Percentiles rank a stretch among this genome's conserved stretches.
Evolutionary conservation across 805 yeast species (phyloP).

Genomic region (Tetrapisispora arboricola): DNA sequence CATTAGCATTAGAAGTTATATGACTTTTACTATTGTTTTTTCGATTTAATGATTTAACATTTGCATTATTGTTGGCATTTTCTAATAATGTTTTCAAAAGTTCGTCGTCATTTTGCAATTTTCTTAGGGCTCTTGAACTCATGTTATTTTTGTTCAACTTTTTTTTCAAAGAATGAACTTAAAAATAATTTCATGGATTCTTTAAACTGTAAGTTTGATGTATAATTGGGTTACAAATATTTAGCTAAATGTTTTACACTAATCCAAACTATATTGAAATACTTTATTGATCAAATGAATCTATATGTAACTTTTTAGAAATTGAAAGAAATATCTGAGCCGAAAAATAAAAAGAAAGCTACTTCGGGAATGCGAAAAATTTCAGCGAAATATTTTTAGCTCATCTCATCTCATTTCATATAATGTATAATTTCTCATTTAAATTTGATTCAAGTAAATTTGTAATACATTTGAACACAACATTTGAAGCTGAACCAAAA

Average conservation of each 20-base stretch:
- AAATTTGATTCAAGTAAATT: too few relatives aligned
- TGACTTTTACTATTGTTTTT: neutral
- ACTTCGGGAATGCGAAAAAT: neutral
- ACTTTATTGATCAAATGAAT: too few relatives aligned
- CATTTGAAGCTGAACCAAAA: too few relatives aligned
- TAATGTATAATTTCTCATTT: neutral
- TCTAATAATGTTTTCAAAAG: constrained; percentile 15
- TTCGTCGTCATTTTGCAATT: constrained; percentile 26
- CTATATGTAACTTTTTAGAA: too few relatives aligned
- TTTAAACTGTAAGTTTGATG: too few relatives aligned
- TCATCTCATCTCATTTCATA: constrained; percentile 13
- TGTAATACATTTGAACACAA: too few relatives aligned
- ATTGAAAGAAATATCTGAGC: neutral
- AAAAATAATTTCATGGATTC: too few relatives aligned
- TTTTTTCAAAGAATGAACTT: too few relatives aligned
- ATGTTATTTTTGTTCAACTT: constrained; percentile 6
- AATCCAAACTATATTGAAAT: too few relatives aligned
- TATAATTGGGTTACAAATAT: too few relatives aligned
- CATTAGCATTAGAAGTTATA: constrained; percentile 5
- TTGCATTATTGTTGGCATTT: constrained; percentile 1
- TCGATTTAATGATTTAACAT: neutral
- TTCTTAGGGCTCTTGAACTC: constrained; percentile 31
- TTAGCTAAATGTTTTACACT: too few relatives aligned
- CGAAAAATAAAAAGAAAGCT: neutral
- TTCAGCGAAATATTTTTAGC: constrained; percentile 5